Conservation (phyloP, 768 basidiomycete species). For the Boletales sp. region DNA sequence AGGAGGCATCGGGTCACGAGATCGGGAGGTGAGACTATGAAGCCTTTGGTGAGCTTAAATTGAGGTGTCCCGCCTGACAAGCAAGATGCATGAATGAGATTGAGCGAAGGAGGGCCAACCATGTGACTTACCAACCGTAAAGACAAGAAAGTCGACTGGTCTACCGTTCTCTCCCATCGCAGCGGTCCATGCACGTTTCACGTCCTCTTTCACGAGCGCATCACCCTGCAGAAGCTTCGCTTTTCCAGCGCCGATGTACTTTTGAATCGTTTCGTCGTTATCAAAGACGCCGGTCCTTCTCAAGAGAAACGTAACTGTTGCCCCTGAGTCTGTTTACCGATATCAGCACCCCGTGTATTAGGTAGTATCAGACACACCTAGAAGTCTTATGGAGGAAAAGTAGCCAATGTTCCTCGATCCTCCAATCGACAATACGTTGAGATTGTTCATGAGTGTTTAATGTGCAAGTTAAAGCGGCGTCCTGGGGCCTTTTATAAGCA, state of each 20-base stretch:
- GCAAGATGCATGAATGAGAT: not conserved
- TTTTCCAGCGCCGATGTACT: slow-evolving; percentile 45
- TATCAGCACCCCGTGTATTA: not conserved
- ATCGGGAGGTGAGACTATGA: slow-evolving; percentile 47
- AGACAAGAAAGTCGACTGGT: slow-evolving; percentile 53
- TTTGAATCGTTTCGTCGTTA: slow-evolving; percentile 48
- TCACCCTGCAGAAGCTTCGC: slow-evolving; percentile 60
- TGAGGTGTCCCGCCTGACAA: slow-evolving; percentile 28
- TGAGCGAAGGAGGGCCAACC: not conserved
- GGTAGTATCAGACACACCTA: slow-evolving; percentile 32
- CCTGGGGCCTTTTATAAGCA: slow-evolving; percentile 2
- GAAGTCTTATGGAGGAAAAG: slow-evolving; percentile 42
- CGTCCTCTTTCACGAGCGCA: slow-evolving; percentile 50
- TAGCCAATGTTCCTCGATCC: slow-evolving; percentile 58
- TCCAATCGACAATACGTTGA: slow-evolving; percentile 43
- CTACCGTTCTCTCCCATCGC: slow-evolving; percentile 23
- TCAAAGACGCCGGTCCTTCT: slow-evolving; percentile 53
- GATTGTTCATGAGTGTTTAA: slow-evolving; percentile 13
- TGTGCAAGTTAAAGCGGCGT: not conserved
- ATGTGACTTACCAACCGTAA: slow-evolving; percentile 52
- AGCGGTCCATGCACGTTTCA: slow-evolving; percentile 49
- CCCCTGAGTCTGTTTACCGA: slow-evolving; percentile 45
- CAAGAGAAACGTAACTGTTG: slow-evolving; percentile 61
- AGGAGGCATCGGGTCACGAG: slow-evolving; percentile 57
- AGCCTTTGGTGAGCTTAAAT: slow-evolving; percentile 47